Evolutionary conservation across 1,284 basidiomycete species (phyloP), one percentile per base, ranked within the genome.

Genomic region (Porogramme epimiltina): DNA sequence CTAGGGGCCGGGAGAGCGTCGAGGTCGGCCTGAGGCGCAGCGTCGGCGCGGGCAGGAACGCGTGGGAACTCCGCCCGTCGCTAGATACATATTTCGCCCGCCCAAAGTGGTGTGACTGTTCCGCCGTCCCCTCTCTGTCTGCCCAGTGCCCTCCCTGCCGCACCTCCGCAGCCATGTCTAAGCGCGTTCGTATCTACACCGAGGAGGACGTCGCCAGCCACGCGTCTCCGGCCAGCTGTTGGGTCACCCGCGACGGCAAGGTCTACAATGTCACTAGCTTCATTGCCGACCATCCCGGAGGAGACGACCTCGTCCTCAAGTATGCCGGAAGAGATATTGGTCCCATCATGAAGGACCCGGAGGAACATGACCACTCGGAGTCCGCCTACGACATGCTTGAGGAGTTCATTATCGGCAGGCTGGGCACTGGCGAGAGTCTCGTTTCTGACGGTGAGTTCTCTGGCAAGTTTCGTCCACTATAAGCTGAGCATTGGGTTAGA

Each of bases 351-450:
- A 81, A 81, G 64, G 89, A 97, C 70, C 74, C 81, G 53, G 66
- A 77, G n/a, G 86, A 91, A 64, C 97, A 99, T 71, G 87, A 88
- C n/a, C 97, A 99, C 70, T 95, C 93, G 2, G 86, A 92, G 23
- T 84, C 89, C 4, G 97, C 96, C 0, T 99, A 93, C 68, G 89
- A 91, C 40, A 91, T 99, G 84, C 70, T 99, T 64, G 84, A 90
- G 24, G 95, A 97, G 68, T 93, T 91, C 68, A 60, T 83, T 49
- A 80, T 97, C 65, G 95, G 95, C 23, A 81, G 86, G 58, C 64
- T 97, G 44, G 93, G 92, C 4, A 80, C 78, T 0, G 84, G 82
- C n/a, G 87, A 90, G 63, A 83, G 74, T 36, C 83, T 86, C 33
- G 87, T 95, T 45, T 80, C 82, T 54, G 91, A 95, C 39, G 85